Evolutionary conservation across 2,329 filamentous ascomycete species (phyloP), one percentile per base, ranked within the genome.

Genomic region (Sporothrix brunneoviolacea): DNA sequence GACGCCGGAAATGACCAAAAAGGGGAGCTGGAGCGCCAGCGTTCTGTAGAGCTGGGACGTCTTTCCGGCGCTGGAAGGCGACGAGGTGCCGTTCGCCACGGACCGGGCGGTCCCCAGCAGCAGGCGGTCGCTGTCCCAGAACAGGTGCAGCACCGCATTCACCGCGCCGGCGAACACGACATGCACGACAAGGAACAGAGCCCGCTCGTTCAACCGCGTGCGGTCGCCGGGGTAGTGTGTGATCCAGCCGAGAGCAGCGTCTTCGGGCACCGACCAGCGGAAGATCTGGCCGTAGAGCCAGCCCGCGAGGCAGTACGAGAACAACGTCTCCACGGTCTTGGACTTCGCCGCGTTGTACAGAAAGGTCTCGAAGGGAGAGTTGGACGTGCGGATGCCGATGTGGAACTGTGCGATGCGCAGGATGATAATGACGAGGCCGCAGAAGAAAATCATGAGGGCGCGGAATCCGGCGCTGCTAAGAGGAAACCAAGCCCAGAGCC

Each of bases 401-500:
- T 91, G 88, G 67, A 90, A 83, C 65, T 91, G 85, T 39, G 86
- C 83, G 61, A 96, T 88, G 61, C 91, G 88, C 46, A 96, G 79
- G 58, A 95, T 77, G 69, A 95, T 87, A 58, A 96, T 77, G 51
- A 82, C 73, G 53, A 96, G 79, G 54, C 81, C 82, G 59, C 84
- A 85, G 55, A 86, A 71, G 69, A 91, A 91, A 56, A 96, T 78
- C 55, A 89, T 75, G 15, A 84, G 64, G 6, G 88, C 79, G 59
- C 90, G 85, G 50, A 94, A 67, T 53, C 88, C 89, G 39, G 85
- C 80, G 50, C 76, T 75, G 46, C 89, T 87, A 35, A 95, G 61
- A 21, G 90, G 90, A 58, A 95, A 89, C 86, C 88, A 91, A 60
- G 83, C 74, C 90, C 89, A 95, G 54, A 95, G 70, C 45, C 82